phyloP scores from a whole-genome alignment of 805 yeast species.

The Saccharomycopsis babjevae region DNA sequence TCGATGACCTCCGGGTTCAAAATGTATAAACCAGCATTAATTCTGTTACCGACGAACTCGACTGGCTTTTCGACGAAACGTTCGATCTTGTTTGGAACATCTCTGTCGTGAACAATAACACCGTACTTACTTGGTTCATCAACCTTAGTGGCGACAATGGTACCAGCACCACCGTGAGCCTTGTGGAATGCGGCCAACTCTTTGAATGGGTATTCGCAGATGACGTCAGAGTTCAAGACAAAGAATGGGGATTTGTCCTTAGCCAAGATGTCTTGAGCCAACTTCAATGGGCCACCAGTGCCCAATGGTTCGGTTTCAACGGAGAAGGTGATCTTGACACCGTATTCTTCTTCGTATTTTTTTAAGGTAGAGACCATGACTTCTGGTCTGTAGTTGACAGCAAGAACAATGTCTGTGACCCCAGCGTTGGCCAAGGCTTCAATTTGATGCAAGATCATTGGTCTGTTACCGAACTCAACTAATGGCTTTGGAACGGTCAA shows the following conservation, averaged over 20 bases:
- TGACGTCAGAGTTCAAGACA: conserved; percentile 95
- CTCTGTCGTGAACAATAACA: conserved; percentile 96
- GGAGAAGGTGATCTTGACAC: conserved; percentile 90
- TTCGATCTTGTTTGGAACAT: conserved; percentile 90
- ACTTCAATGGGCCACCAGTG: conserved; percentile 97
- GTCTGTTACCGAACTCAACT: conserved; percentile 97
- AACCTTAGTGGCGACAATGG: conserved; percentile 98
- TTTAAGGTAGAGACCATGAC: conserved; percentile 94
- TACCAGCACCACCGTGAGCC: conserved; percentile 95
- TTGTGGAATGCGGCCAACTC: conserved; percentile 90
- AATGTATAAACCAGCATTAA: conserved; percentile 97
- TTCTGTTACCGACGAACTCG: conserved; percentile 99
- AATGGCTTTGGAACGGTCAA: conserved; percentile 91
- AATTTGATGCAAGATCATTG: conserved; percentile 97
- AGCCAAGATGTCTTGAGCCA: conserved; percentile 87
- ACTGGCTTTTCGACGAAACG: conserved; percentile 99
- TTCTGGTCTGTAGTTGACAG: conserved; percentile 99
- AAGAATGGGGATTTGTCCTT: conserved; percentile 96
- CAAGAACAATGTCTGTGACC: conserved; percentile 95
- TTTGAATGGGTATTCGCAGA: conserved; percentile 95
- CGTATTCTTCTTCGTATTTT: conserved; percentile 90
- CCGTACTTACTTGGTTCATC: conserved; percentile 99
- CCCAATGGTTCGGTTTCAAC: conserved; percentile 99
- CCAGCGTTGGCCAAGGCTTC: conserved; percentile 98
- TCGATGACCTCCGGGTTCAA: conserved; percentile 96